These are phyloP conservation scores for Astrothelium macrocarpum DNA, from an alignment of 495 filamentous ascomycete species.

Conservation along the genomic window DNA sequence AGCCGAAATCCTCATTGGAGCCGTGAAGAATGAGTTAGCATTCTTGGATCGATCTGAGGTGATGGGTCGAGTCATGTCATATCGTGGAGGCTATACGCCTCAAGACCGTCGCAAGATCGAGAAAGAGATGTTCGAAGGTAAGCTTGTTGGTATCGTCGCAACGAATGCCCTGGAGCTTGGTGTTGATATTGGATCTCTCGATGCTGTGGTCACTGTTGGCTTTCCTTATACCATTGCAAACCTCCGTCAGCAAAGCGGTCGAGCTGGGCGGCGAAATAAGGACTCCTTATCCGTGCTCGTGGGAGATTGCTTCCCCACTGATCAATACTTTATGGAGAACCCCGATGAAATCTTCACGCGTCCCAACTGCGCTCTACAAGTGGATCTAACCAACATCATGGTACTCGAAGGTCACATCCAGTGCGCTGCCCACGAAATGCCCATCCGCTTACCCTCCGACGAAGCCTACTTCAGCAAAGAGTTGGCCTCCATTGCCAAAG, in stretches of 20 bases:
- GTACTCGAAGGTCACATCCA: constrained; percentile 90
- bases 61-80: constrained; percentile 79
- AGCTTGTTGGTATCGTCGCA: constrained; percentile 84
- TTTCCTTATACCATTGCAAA: constrained; percentile 96
- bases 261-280: constrained; percentile 85
- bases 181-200: constrained; percentile 90
- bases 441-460: constrained; percentile 70
- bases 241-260: constrained; percentile 85
- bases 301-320: constrained; percentile 84
- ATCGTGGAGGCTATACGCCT: constrained; percentile 89
- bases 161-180: constrained; percentile 90
- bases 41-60: constrained; percentile 63
- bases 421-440: constrained; percentile 93
- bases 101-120: constrained; percentile 89
- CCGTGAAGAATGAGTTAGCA: constrained; percentile 67
- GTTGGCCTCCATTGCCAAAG: constrained; percentile 60
- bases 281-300: constrained; percentile 87
- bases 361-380: constrained; percentile 78
- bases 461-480: constrained; percentile 68
- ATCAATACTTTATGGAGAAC: constrained; percentile 95
- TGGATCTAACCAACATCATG: constrained; percentile 84
- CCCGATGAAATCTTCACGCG: constrained; percentile 93
- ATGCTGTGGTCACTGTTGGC: constrained; percentile 86
- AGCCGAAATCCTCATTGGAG: constrained; percentile 76
- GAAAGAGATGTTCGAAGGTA: constrained; percentile 93